These are phyloP conservation scores for Bimuria novae-zelandiae DNA, from an alignment of 2,329 filamentous ascomycete genomes.

Conservation along the genomic window DNA sequence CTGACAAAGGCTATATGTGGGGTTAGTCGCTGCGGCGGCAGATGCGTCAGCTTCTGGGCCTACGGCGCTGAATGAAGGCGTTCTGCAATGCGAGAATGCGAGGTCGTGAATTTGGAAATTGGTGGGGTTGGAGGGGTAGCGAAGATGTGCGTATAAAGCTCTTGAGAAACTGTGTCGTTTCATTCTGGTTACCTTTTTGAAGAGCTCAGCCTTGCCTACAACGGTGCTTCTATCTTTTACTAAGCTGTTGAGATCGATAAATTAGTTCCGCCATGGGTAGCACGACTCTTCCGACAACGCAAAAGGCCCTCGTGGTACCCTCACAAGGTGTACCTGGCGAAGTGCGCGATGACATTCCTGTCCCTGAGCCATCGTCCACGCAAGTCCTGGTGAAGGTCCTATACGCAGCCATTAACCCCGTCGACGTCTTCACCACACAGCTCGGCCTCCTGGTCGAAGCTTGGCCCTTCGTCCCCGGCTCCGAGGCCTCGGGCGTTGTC, in stretches of 20 bases:
- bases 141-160: neutral
- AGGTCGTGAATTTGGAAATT: neutral
- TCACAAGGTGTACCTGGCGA: constrained; percentile 13
- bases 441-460: constrained; percentile 32
- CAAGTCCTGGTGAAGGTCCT: constrained; percentile 41
- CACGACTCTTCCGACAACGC: constrained; percentile 5
- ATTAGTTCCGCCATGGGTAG: neutral
- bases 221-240: neutral
- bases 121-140: neutral
- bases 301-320: constrained; percentile 23
- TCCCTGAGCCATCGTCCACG: constrained; percentile 28
- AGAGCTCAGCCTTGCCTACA: neutral
- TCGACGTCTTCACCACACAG: constrained; percentile 32
- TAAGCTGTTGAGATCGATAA: neutral
- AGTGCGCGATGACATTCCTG: constrained; percentile 22
- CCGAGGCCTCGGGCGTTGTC: constrained; percentile 36
- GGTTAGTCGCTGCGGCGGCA: constrained; percentile 1
- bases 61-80: too few relatives aligned
- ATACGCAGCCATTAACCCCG: constrained; percentile 39
- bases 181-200: neutral
- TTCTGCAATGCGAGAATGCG: constrained; percentile 2
- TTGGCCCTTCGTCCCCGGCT: constrained; percentile 38
- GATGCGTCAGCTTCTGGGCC: too few relatives aligned
- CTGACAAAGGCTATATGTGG: neutral
- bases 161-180: too few relatives aligned